phyloP scores from a whole-genome alignment of 768 basidiomycete species.

The Lentinula lateritia region DNA sequence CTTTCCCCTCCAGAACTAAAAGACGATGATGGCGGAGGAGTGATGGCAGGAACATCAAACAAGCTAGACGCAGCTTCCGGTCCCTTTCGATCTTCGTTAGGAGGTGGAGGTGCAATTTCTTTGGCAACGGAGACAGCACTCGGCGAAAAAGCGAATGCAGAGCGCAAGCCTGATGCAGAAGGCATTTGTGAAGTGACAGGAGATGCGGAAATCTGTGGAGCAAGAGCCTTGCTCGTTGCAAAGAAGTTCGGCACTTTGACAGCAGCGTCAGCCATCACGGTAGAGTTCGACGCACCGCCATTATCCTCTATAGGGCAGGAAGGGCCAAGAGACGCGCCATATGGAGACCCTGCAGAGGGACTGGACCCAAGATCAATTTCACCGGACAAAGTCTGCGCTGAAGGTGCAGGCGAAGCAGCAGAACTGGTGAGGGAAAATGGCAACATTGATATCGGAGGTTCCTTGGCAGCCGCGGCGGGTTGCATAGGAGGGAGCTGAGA shows the following conservation, averaged over 20 bases:
- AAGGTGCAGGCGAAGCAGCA: conserved; percentile 1
- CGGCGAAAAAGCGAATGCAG: conserved; percentile 26
- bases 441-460: conserved; percentile 58
- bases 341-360: background rate
- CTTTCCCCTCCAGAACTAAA: conserved; percentile 14
- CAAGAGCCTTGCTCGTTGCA: conserved; percentile 21
- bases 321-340: background rate
- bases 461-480: conserved; percentile 45
- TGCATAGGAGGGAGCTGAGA: conserved; percentile 24
- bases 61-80: background rate
- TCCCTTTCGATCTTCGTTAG: background rate
- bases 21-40: conserved; percentile 13
- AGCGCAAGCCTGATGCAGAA: background rate
- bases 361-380: background rate
- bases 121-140: conserved; percentile 23
- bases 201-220: conserved; percentile 20
- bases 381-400: background rate
- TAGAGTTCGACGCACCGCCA: background rate
- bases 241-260: conserved; percentile 61
- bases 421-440: conserved; percentile 60
- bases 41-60: conserved; percentile 7
- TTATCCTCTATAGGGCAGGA: background rate
- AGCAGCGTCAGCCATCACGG: conserved; percentile 6
- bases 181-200: background rate
- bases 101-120: conserved; percentile 8